Evolutionary conservation across 2,329 filamentous ascomycete genomes (phyloP).

Genomic region (Scedosporium minutisporum): DNA sequence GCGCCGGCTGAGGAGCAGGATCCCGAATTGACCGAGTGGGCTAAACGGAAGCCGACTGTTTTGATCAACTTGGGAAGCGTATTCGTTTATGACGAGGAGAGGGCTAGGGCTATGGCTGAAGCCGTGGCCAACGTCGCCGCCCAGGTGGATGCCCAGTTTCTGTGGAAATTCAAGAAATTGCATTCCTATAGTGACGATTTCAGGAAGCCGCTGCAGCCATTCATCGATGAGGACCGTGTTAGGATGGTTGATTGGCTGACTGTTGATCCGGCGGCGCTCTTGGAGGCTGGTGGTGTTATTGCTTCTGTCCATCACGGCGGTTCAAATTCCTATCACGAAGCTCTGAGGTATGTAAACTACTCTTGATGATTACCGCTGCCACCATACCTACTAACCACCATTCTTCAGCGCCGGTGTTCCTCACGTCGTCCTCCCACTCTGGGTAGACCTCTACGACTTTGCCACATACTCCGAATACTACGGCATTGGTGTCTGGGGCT

Average conservation of each 20-base stretch:
- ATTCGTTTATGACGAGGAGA: slow-evolving; percentile 15
- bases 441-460: slow-evolving; percentile 36
- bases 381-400: neutral
- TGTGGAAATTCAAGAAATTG: slow-evolving; percentile 22
- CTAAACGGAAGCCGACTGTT: slow-evolving; percentile 30
- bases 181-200: slow-evolving; percentile 11
- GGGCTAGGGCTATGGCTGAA: slow-evolving; percentile 17
- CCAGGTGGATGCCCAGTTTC: slow-evolving; percentile 16
- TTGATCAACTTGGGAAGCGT: slow-evolving; percentile 38
- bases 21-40: slow-evolving; percentile 30
- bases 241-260: slow-evolving; percentile 19
- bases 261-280: slow-evolving; percentile 21
- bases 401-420: slow-evolving; percentile 28
- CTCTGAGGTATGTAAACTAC: slow-evolving; percentile 24
- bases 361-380: neutral
- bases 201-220: slow-evolving; percentile 7
- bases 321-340: slow-evolving; percentile 32
- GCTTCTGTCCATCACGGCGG: slow-evolving; percentile 30
- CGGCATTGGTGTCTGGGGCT: slow-evolving; percentile 30
- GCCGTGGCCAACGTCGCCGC: slow-evolving; percentile 15
- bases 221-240: slow-evolving; percentile 14
- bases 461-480: slow-evolving; percentile 31
- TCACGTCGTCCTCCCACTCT: slow-evolving; percentile 34
- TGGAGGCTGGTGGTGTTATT: slow-evolving; percentile 24
- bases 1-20: slow-evolving; percentile 28